Percentiles rank a stretch among this genome's conserved stretches.
Evolutionary conservation across 345 rosid genomes (phyloP).

Genomic region (Hibiscus tridactylites): DNA sequence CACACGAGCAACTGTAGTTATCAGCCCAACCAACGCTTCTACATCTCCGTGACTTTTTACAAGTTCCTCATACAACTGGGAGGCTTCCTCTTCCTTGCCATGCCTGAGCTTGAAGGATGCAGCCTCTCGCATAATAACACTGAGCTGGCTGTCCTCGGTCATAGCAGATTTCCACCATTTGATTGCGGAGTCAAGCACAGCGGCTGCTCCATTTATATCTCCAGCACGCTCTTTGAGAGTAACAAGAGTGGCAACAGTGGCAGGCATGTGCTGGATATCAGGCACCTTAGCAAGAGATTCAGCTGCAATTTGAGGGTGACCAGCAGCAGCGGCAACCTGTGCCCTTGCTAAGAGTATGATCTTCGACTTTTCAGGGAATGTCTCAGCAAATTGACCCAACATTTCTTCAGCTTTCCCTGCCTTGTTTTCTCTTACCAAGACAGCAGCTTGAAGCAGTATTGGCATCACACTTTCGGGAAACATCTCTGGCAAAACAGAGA

Average conservation of each 20-base stretch:
- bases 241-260: slow-evolving; percentile 85
- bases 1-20: slow-evolving; percentile 72
- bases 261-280: slow-evolving; percentile 90
- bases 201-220: slow-evolving; percentile 69
- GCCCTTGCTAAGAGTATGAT: slow-evolving; percentile 74
- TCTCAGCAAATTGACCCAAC: slow-evolving; percentile 59
- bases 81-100: slow-evolving; percentile 76
- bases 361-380: slow-evolving; percentile 61
- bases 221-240: slow-evolving; percentile 89
- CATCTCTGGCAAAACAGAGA: slow-evolving; percentile 45
- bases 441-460: slow-evolving; percentile 79
- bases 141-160: slow-evolving; percentile 65
- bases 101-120: slow-evolving; percentile 91
- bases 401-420: slow-evolving; percentile 77
- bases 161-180: slow-evolving; percentile 89
- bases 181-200: slow-evolving; percentile 68
- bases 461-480: slow-evolving; percentile 63
- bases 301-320: slow-evolving; percentile 72
- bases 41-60: slow-evolving; percentile 58
- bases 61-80: slow-evolving; percentile 70
- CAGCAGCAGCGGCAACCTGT: slow-evolving; percentile 84
- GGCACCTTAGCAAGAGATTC: slow-evolving; percentile 64
- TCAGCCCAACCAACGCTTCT: slow-evolving; percentile 79
- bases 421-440: slow-evolving; percentile 83
- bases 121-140: slow-evolving; percentile 77